phyloP scores from a whole-genome alignment of 495 filamentous ascomycete genomes.

The Penicillium mononematosum region DNA sequence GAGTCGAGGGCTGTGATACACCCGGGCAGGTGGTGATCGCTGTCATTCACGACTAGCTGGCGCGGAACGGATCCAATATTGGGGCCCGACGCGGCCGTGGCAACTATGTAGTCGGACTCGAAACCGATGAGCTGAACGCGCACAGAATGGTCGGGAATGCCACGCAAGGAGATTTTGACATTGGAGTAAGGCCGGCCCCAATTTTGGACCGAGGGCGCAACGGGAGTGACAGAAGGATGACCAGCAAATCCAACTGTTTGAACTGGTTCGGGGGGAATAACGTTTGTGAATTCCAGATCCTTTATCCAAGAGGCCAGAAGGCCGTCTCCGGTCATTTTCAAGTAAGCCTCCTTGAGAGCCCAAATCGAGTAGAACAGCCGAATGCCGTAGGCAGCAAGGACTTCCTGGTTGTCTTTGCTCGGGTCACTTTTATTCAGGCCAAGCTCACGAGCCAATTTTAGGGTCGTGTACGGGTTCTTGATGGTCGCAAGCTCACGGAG shows the following conservation, averaged over 20 bases:
- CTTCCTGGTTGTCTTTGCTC: conserved; percentile 26
- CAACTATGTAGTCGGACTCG: conserved; percentile 62
- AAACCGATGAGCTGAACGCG: conserved; percentile 60
- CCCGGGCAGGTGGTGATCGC: conserved; percentile 11
- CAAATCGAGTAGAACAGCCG: conserved; percentile 84
- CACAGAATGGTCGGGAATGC: conserved; percentile 50
- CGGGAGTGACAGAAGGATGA: conserved; percentile 22
- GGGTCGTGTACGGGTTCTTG: conserved; percentile 41
- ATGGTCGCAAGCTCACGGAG: conserved; percentile 56
- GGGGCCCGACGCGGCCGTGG: conserved; percentile 47
- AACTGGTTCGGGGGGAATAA: conserved; percentile 52
- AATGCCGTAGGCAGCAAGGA: conserved; percentile 57
- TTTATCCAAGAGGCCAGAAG: conserved; percentile 76
- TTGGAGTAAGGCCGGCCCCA: conserved; percentile 55
- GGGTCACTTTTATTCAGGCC: conserved; percentile 28
- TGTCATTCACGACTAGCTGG: conserved; percentile 4
- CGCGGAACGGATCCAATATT: conserved; percentile 27
- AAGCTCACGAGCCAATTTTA: conserved; percentile 29
- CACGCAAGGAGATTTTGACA: conserved; percentile 53
- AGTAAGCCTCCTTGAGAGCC: conserved; percentile 87
- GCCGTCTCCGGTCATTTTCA: conserved; percentile 91
- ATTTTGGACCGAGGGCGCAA: conserved; percentile 20
- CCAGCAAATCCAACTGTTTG: conserved; percentile 1
- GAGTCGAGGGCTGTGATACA: neutral
- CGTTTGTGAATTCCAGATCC: conserved; percentile 65